These are phyloP conservation scores for Zizania latifolia DNA, from an alignment of 176 grass and related monocot species.

Conservation along the genomic window DNA sequence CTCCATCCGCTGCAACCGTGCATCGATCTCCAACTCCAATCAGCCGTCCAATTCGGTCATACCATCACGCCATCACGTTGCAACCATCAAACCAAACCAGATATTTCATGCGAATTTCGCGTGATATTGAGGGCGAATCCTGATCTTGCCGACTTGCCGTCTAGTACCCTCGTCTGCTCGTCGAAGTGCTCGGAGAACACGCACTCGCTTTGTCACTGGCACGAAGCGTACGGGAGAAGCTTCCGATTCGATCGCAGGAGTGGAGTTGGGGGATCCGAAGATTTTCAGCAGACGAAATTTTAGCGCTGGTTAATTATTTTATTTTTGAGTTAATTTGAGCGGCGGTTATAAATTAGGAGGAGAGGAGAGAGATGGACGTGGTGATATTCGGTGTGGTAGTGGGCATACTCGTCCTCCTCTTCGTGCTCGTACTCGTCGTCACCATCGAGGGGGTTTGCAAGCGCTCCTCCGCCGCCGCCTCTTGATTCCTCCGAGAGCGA, in stretches of 20 bases:
- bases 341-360: constrained; percentile 12
- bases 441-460: constrained; percentile 67
- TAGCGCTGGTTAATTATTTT: not conserved
- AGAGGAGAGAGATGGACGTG: constrained; percentile 42
- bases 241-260: not conserved
- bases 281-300: not conserved
- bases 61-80: not conserved
- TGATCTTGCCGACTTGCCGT: not conserved
- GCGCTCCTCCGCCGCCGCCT: constrained; percentile 36
- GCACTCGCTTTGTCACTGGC: not conserved
- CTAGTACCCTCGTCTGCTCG: not conserved
- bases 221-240: not conserved
- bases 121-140: not conserved
- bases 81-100: not conserved
- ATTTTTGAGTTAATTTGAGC: not conserved
- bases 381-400: constrained; percentile 64
- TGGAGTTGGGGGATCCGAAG: not conserved
- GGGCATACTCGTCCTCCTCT: constrained; percentile 52
- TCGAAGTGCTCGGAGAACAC: not conserved
- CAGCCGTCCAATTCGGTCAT: not conserved
- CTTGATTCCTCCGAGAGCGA: constrained; percentile 10
- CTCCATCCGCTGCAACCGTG: not conserved
- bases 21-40: not conserved
- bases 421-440: constrained; percentile 51
- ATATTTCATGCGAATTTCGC: not conserved